Conservation (phyloP, 1,284 basidiomycete species). For the Fomitopsis schrenkii region DNA sequence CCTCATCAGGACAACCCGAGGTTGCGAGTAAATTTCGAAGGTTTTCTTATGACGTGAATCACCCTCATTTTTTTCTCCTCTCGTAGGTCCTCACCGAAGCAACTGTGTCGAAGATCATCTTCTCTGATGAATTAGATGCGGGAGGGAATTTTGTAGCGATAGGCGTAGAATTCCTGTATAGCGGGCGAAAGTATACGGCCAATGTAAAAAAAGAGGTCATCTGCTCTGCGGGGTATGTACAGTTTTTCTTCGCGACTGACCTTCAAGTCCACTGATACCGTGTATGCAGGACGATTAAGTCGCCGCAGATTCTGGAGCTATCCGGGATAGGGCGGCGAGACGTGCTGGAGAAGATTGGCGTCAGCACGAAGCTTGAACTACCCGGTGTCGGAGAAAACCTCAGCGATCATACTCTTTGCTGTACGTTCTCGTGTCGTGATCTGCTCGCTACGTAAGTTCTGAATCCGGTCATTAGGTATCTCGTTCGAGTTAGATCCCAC, state of each 20-base stretch:
- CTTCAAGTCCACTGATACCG: neutral
- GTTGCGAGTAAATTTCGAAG: too few relatives aligned
- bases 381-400: slow-evolving; percentile 49
- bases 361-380: slow-evolving; percentile 36
- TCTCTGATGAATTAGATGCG: slow-evolving; percentile 57
- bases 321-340: slow-evolving; percentile 45
- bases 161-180: slow-evolving; percentile 70
- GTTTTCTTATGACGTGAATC: too few relatives aligned
- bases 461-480: too few relatives aligned
- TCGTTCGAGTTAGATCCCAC: too few relatives aligned
- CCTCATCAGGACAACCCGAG: neutral
- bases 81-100: slow-evolving; percentile 19
- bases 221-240: slow-evolving; percentile 33
- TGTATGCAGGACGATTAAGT: slow-evolving; percentile 30
- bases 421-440: too few relatives aligned
- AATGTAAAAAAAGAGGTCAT: slow-evolving; percentile 32
- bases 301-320: slow-evolving; percentile 44
- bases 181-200: slow-evolving; percentile 62
- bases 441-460: too few relatives aligned
- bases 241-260: neutral
- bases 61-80: neutral
- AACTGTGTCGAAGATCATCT: slow-evolving; percentile 12
- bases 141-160: slow-evolving; percentile 93
- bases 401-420: slow-evolving; percentile 35
- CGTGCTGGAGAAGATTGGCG: slow-evolving; percentile 35